Conservation (phyloP, 768 basidiomycete species). For the Trichaptum fuscoviolaceum region DNA sequence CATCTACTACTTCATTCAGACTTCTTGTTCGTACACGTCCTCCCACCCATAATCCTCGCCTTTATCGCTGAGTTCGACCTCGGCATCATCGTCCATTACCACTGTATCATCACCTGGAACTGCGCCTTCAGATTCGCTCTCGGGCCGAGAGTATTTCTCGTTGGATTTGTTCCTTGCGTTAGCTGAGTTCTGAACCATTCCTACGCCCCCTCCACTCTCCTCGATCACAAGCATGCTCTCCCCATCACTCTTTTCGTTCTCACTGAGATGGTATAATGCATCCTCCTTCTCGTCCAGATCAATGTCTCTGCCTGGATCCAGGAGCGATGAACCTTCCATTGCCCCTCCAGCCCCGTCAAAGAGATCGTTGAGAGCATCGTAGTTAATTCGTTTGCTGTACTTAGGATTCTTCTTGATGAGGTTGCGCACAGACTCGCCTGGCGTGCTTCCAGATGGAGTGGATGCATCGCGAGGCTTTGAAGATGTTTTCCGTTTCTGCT, state of each 20-base stretch:
- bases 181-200: constrained; percentile 6
- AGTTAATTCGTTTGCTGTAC: constrained; percentile 92
- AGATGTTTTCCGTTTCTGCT: constrained; percentile 62
- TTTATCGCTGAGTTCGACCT: constrained; percentile 34
- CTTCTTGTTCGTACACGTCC: constrained; percentile 71
- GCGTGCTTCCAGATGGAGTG: constrained; percentile 61
- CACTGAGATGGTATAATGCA: constrained; percentile 43
- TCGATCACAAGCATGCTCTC: constrained; percentile 32
- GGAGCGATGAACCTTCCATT: constrained; percentile 35
- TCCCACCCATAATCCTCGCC: constrained; percentile 37
- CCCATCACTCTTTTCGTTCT: constrained; percentile 39
- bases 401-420: constrained; percentile 81
- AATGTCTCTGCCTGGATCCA: background rate
- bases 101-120: constrained; percentile 9
- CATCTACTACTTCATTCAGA: constrained; percentile 21
- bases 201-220: constrained; percentile 32
- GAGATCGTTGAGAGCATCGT: constrained; percentile 78
- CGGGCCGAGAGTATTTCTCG: constrained; percentile 10
- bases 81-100: constrained; percentile 20
- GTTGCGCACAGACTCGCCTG: constrained; percentile 72
- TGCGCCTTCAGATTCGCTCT: constrained; percentile 33
- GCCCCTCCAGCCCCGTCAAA: constrained; percentile 34
- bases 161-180: constrained; percentile 11
- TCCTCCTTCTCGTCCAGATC: constrained; percentile 44
- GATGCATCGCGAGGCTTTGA: constrained; percentile 70